A percentile compares a stretch with the other conserved stretches of the same genome.
These are phyloP conservation scores for Diutina ranongensis DNA, from an alignment of 1,139 yeast genomes.

Conservation along the genomic window DNA sequence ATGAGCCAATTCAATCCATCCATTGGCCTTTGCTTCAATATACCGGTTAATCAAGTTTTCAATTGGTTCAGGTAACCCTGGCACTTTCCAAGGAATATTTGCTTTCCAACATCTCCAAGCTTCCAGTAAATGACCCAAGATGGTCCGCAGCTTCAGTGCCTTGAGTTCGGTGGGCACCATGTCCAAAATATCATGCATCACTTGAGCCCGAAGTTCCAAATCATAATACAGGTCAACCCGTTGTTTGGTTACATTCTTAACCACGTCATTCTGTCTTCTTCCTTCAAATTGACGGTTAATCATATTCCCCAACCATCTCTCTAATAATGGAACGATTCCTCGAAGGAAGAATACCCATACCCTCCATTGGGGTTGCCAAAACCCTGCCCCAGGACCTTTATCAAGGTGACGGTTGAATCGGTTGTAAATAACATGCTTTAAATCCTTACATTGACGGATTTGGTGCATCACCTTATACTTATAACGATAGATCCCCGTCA, in stretches of 20 bases:
- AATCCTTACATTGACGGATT: conserved; percentile 88
- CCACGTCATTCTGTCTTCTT: conserved; percentile 80
- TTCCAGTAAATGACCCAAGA: conserved; percentile 87
- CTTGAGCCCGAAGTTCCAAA: conserved; percentile 85
- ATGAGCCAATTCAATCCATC: conserved; percentile 93
- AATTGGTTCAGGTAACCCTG: conserved; percentile 89
- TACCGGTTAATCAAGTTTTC: conserved; percentile 80
- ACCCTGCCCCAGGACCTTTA: conserved; percentile 98
- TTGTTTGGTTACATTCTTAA: conserved; percentile 91
- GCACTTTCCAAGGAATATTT: conserved; percentile 95
- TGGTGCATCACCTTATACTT: conserved; percentile 98
- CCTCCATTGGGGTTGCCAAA: conserved; percentile 99
- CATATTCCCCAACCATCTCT: conserved; percentile 90
- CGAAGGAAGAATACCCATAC: conserved; percentile 90
- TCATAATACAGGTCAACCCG: conserved; percentile 93
- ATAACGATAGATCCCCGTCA: conserved; percentile 93
- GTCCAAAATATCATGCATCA: conserved; percentile 89
- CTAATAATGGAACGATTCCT: conserved; percentile 87
- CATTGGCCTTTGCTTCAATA: conserved; percentile 91
- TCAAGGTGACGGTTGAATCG: conserved; percentile 76
- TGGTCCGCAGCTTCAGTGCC: conserved; percentile 76
- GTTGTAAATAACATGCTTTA: conserved; percentile 82
- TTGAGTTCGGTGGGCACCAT: conserved; percentile 95
- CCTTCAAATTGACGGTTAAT: conserved; percentile 95
- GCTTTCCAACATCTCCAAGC: conserved; percentile 99